Conservation (phyloP, 352 stramenopile genomes). For the Blastocystis sp. region DNA sequence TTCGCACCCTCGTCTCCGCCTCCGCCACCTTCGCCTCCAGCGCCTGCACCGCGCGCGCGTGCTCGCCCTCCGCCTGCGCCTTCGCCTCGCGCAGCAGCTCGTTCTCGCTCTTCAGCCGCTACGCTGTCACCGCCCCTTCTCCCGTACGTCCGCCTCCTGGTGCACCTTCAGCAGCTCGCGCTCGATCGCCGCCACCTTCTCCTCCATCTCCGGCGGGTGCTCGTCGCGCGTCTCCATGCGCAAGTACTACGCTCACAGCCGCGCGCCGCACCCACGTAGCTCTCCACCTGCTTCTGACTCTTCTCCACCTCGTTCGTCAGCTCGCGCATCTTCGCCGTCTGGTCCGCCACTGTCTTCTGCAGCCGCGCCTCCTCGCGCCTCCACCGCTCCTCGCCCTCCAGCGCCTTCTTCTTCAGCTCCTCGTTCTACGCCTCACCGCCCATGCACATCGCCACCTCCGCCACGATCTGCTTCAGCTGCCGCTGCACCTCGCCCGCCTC, state of each 20-base stretch:
- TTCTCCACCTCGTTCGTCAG: not conserved
- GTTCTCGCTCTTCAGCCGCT: slow-evolving; percentile 10
- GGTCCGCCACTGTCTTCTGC: not conserved
- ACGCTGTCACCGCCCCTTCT: not conserved
- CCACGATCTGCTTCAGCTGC: slow-evolving; percentile 37
- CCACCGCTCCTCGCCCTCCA: not conserved
- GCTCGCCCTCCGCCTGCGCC: not conserved
- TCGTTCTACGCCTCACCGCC: slow-evolving; percentile 16
- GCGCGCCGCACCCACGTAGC: not conserved
- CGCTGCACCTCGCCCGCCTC: slow-evolving; percentile 32
- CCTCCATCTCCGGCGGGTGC: not conserved
- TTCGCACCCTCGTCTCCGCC: not conserved
- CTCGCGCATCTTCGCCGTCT: not conserved
- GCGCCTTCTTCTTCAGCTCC: not conserved
- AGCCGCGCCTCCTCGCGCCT: not conserved
- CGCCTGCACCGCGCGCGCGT: not conserved
- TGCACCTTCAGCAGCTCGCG: slow-evolving; percentile 40
- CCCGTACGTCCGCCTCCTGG: slow-evolving; percentile 16
- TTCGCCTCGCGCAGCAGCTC: not conserved
- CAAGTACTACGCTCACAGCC: not conserved
- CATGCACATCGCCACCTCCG: not conserved
- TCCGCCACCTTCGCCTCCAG: not conserved
- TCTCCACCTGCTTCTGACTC: slow-evolving; percentile 54
- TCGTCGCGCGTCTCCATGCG: slow-evolving; percentile 27
- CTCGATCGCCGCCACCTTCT: not conserved